Evolutionary conservation across 2,329 filamentous ascomycete genomes (phyloP), one percentile per base, ranked within the genome.

Genomic region (Rutstroemia sp.): DNA sequence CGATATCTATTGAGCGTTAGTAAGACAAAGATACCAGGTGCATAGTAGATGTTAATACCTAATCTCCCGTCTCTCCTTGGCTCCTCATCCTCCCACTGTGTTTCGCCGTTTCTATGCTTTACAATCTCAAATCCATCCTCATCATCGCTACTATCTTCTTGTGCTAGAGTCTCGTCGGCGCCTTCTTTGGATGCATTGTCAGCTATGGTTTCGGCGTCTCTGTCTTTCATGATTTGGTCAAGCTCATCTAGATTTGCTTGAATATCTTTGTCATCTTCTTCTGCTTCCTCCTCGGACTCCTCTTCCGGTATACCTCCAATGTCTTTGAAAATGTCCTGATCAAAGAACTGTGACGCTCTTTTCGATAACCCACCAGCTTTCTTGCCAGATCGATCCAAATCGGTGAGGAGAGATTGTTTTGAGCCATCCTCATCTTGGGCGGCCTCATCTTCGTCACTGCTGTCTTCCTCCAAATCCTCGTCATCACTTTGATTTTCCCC

Each of bases 241-340:
- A 66, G 53, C 44, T 68, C 56, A 18, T 71, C 68, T 14, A 68
- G 65, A 49, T 70, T 66, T 19, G 73, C 74, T 10, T 71, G 67
- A 18, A 68, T 65, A 52, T 77, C 76, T 37, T 74, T 69, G 18
- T 71, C 73, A 21, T 73, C 74, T n/a, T 73, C 70, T 4, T 66
- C 72, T 14, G 58, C 65, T 12, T 69, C 70, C 4, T 73, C 71
- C 9, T 76, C 73, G 9, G 74, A 72, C 6, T 79, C 75, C 25
- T 81, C 77, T 18, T 83, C 83, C 2, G 86, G 74, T 19, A 87
- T 71, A 0, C 82, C 88, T 21, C 83, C 82, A 54, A 97, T 84
- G 41, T 85, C 89, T 63, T 92, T 85, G 77, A 99, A 99, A 42
- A 99, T 87, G 63, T 96, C 92, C 69, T 96, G 92, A 65, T 88